Base-by-base conservation (phyloP, 495 filamentous ascomycete genomes). In the Chlorociboria aeruginascens region DNA sequence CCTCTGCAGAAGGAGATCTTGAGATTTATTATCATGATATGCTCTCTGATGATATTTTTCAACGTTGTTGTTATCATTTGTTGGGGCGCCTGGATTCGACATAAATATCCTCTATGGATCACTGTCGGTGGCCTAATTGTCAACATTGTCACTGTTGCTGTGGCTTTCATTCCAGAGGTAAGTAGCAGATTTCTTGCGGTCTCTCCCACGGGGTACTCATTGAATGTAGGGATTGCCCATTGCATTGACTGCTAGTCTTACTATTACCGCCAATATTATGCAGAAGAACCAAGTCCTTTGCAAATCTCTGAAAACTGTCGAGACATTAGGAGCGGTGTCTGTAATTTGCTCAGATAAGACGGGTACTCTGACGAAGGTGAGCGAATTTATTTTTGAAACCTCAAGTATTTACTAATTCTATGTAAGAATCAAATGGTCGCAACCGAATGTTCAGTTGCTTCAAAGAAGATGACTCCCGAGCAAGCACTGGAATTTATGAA, bases 91-190 rank as follows among this genome's bases (percentile, higher is more conserved):
- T 86, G 77, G 75, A 58, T 86, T 10, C 69, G 74, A 9, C 72
- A 64, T 20, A 61, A 64, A 7, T 68, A 86, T 53, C 73, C 72
- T 0, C 52, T 58, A 35, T 86, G 75, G 68, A 86, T 86, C 61
- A 76, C 68, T 43, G 77, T 83, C 7, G 71, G 77, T 0, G 69
- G 70, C 9, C 68, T 85, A 46, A 74, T 86, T 40, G 76, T 82
- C 32, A 67, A 71, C 54, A 74, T 76, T 48, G 78, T 86, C 49
- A 73, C 70, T 13, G 74, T 78, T n/a, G 78, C 78, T 2, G 74
- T 85, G 3, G 82, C 81, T 20, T 85, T 85, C 60, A 82, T 87
- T 39, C 81, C 81, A 0, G 81, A 84, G 4, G 20, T 25, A 25
- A 25, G 20, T 25, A 25, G 20, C 20, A 25, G 20, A 25, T 25